A percentile compares a stretch with the other conserved stretches of the same genome.
Conservation (phyloP, 306 rosid genomes). For the Sechiopsis laciniata region DNA sequence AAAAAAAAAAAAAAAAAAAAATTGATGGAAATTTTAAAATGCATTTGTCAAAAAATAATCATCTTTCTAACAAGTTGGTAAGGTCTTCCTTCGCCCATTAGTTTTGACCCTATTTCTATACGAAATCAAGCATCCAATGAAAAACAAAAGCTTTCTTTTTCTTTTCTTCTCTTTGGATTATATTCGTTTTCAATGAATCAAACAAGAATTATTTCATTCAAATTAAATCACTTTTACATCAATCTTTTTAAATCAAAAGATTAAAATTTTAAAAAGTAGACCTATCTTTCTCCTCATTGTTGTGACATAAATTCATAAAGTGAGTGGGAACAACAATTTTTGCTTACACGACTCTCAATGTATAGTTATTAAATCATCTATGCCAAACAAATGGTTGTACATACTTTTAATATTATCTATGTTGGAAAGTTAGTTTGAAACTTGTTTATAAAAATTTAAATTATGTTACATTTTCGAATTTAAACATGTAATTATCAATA, state of each 20-base stretch:
- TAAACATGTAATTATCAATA: too few relatives aligned
- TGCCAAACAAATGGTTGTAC: too few relatives aligned
- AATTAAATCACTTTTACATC: neutral
- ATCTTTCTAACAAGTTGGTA: neutral
- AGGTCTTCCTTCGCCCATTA: neutral
- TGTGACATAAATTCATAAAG: neutral
- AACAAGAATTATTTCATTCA: neutral
- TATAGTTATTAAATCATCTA: too few relatives aligned
- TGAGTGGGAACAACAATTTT: neutral
- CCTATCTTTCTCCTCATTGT: neutral
- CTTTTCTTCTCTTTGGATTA: neutral
- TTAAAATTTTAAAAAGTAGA: neutral
- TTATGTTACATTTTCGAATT: too few relatives aligned
- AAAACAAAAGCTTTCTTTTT: neutral
- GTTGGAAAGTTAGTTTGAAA: too few relatives aligned
- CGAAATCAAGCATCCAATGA: neutral
- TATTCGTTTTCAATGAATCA: neutral
- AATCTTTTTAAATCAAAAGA: too few relatives aligned
- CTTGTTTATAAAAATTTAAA: too few relatives aligned
- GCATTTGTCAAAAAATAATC: neutral
- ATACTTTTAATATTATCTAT: too few relatives aligned
- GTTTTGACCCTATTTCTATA: too few relatives aligned
- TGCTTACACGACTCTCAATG: neutral
- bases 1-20: neutral
- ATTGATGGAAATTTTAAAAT: neutral